Evolutionary conservation across 2,329 filamentous ascomycete species (phyloP), one percentile per base, ranked within the genome.

Genomic region (Xylariomycetidae sp.): DNA sequence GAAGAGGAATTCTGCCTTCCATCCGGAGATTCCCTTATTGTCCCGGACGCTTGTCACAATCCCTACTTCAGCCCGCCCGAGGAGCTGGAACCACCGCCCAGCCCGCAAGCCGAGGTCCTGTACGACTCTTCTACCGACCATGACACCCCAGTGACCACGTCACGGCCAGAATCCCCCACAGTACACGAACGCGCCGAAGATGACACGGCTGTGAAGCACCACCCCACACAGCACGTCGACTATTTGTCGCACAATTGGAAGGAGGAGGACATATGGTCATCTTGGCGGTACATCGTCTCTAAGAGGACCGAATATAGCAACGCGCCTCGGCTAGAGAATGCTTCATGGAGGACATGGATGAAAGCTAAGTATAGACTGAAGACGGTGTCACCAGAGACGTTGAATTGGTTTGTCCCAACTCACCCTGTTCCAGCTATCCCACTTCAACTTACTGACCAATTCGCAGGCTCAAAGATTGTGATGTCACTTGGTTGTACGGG

Each of bases 401-500:
- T 98, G 36, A 95, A 97, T 62, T 98, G 92, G 90, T 94, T 63
- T 52, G 80, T 70, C 25, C 16, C n/a, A n/a, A n/a, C n/a, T n/a
- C n/a, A n/a, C n/a, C n/a, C 10, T 6, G 36, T 25, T 17, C 31
- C 36, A 11, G 16, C 13, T 14, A 17, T 29, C 6, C n/a, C n/a
- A 11, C 15, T 29, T 16, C 30, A 26, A 28, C 27, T 38, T 44
- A 40, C 53, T 64, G 50, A 67, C 51, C 27, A 25, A 29, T 20
- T 38, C 13, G 29, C 51, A 95, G 88, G 89, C 71, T 96, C 40
- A 98, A 97, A 59, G 92, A 97, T 51, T 92, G 85, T 58, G 90
- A 98, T 60, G 88, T 96, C 19, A 96, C 90, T 28, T 98, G 90
- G 92, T 70, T 98, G 1, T 98, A 97, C 54, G 92, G 92, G 0